Evolutionary conservation across 2,329 filamentous ascomycete genomes (phyloP), one percentile per base, ranked within the genome.

Genomic region (Onygenales sp.): DNA sequence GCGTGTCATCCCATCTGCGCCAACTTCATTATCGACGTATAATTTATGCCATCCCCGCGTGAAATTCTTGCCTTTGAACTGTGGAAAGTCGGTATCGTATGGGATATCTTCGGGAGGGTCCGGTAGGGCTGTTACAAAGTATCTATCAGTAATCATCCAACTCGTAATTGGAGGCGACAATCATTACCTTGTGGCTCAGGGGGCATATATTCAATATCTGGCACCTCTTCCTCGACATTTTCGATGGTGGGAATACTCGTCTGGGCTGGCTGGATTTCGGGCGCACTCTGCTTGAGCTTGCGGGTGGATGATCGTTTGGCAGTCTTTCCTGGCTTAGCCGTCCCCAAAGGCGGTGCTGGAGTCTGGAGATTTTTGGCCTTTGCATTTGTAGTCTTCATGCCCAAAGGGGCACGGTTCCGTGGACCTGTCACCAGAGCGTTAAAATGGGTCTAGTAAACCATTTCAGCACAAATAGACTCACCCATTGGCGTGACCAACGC

Each of bases 361-460:
- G 83, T 84, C 58, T 86, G 84, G 59, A 83, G 79, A 49, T 77
- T 78, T 65, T 77, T 82, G 55, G 85, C 80, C 75, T 95, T 97
- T 52, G 88, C 89, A 69, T 98, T 98, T 51, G 93, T 97, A 1
- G 92, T 97, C 72, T 98, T 98, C 77, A 88, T 86, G 36, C 92
- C 92, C 47, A 98, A 75, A 10, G 89, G 87, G 39, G 91, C 90
- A 63, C 92, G 84, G 55, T 77, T 84, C 55, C 83, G 82, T 49
- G 84, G 79, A 53, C 78, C 83, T 85, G 14, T 32, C 49, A 53
- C 57, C 48, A 43, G 31, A 37, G 33, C 33, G 11, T 43, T 36
- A 49, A 40, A 31, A 53, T 53, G 36, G 54, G 56, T 49, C 54
- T 52, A 47, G 47, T 31, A 27, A 45, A 52, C 52, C 27, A 33